A percentile compares a stretch with the other conserved stretches of the same genome.
These are phyloP conservation scores for Nigrospora oryzae DNA, from an alignment of 2,329 filamentous ascomycete species.

Conservation along the genomic window DNA sequence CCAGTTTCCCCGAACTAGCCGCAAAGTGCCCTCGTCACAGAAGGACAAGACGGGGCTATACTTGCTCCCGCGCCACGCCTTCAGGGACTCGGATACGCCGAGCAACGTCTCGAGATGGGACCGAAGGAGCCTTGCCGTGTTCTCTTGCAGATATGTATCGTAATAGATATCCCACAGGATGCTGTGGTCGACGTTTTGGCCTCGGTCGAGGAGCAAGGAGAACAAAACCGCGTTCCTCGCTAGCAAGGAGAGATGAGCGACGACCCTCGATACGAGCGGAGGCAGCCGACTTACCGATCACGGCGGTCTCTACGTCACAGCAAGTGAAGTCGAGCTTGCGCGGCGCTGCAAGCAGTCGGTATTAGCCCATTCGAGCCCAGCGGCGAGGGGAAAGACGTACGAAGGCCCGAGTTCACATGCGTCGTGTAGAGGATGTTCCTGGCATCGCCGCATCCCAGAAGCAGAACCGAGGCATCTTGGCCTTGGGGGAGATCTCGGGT, in stretches of 20 bases:
- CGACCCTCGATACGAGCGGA: background rate
- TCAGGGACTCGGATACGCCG: constrained; percentile 23
- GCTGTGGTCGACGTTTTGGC: constrained; percentile 13
- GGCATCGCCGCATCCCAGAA: constrained; percentile 48
- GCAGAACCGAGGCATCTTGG: constrained; percentile 38
- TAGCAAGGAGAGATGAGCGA: constrained; percentile 13
- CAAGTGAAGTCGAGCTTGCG: constrained; percentile 46
- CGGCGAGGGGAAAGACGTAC: constrained; percentile 14
- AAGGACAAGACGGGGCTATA: constrained; percentile 40
- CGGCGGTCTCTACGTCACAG: constrained; percentile 41
- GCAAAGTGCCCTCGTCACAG: constrained; percentile 37
- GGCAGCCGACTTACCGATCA: constrained; percentile 33
- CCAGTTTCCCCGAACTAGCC: constrained; percentile 31
- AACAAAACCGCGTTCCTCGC: constrained; percentile 48
- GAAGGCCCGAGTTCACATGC: constrained; percentile 29
- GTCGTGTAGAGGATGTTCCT: constrained; percentile 47
- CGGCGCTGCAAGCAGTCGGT: constrained; percentile 12
- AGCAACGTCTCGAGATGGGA: constrained; percentile 35
- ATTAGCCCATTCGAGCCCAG: constrained; percentile 10
- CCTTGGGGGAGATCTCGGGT: constrained; percentile 38
- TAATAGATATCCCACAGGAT: constrained; percentile 48
- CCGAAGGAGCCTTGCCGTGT: constrained; percentile 25
- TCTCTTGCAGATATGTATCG: constrained; percentile 34
- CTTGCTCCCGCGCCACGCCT: constrained; percentile 31
- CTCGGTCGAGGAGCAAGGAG: constrained; percentile 37